Percentiles rank a stretch among this genome's conserved stretches.
Conservation (phyloP, 164 flowering plant genomes). For the Nymphaea thermarum region DNA sequence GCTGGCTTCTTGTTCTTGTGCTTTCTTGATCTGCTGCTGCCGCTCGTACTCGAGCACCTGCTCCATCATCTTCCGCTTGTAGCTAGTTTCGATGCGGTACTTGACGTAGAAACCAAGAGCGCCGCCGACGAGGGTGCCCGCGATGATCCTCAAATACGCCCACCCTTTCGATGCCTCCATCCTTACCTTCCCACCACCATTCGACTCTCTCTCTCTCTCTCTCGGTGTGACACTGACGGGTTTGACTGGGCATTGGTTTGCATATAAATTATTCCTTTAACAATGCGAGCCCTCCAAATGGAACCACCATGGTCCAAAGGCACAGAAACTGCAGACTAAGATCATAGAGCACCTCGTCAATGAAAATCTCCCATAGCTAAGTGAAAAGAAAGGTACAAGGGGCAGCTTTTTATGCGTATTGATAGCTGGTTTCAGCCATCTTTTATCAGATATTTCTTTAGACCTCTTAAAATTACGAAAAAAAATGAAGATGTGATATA, state of each 20-base stretch:
- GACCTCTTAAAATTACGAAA: too few relatives aligned
- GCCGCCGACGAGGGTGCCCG: constrained; percentile 72
- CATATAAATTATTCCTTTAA: too few relatives aligned
- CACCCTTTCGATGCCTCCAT: constrained; percentile 31
- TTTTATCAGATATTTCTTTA: too few relatives aligned
- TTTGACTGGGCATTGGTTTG: neutral
- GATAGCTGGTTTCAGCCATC: too few relatives aligned
- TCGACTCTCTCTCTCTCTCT: neutral
- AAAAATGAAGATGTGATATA: too few relatives aligned
- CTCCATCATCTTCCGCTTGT: constrained; percentile 39
- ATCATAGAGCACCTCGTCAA: too few relatives aligned
- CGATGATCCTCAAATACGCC: constrained; percentile 61
- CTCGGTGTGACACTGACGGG: neutral
- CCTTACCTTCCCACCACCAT: constrained; percentile 3
- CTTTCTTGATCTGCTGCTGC: constrained; percentile 5
- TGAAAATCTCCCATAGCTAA: too few relatives aligned
- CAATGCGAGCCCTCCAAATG: too few relatives aligned
- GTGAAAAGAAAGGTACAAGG: too few relatives aligned
- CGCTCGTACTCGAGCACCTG: constrained; percentile 12
- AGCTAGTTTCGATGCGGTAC: constrained; percentile 57
- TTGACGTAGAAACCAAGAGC: constrained; percentile 73
- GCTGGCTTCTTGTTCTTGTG: neutral
- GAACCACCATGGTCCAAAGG: too few relatives aligned
- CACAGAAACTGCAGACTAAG: too few relatives aligned
- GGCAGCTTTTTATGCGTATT: too few relatives aligned